Conservation (phyloP, 2,329 filamentous ascomycete genomes). For the Aspergillus vadensis region DNA sequence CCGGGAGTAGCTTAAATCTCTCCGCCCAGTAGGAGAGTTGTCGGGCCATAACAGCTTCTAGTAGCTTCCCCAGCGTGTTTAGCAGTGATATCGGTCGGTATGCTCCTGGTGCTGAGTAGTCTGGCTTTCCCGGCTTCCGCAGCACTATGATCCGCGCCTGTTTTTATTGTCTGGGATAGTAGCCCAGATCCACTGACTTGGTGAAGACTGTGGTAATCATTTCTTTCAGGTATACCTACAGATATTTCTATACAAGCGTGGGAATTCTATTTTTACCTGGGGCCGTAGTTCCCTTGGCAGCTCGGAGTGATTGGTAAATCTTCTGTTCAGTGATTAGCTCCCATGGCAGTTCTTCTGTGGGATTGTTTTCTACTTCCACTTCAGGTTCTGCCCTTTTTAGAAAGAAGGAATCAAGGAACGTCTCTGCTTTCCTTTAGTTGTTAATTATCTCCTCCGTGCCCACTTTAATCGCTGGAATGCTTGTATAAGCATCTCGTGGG, state of each 20-base stretch:
- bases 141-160: slow-evolving; percentile 25
- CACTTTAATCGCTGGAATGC: slow-evolving; percentile 20
- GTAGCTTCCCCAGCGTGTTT: slow-evolving; percentile 26
- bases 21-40: slow-evolving; percentile 23
- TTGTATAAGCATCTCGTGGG: slow-evolving; percentile 15
- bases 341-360: no score
- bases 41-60: slow-evolving; percentile 22
- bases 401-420: slow-evolving; percentile 23
- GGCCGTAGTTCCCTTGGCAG: no score
- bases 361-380: no score
- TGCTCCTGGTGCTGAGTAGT: slow-evolving; percentile 27
- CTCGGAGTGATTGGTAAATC: no score
- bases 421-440: slow-evolving; percentile 24
- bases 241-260: slow-evolving; percentile 16
- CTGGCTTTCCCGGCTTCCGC: slow-evolving; percentile 28
- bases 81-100: slow-evolving; percentile 32
- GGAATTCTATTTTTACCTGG: neutral
- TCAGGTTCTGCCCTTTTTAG: slow-evolving; percentile 15
- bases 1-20: slow-evolving; percentile 24
- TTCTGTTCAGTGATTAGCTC: no score
- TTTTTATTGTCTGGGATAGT: slow-evolving; percentile 23
- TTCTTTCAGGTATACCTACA: slow-evolving; percentile 8
- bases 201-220: slow-evolving; percentile 14
- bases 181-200: slow-evolving; percentile 13
- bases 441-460: slow-evolving; percentile 13